Conservation (phyloP, 2,329 filamentous ascomycete species). For the Cercospora sojina region DNA sequence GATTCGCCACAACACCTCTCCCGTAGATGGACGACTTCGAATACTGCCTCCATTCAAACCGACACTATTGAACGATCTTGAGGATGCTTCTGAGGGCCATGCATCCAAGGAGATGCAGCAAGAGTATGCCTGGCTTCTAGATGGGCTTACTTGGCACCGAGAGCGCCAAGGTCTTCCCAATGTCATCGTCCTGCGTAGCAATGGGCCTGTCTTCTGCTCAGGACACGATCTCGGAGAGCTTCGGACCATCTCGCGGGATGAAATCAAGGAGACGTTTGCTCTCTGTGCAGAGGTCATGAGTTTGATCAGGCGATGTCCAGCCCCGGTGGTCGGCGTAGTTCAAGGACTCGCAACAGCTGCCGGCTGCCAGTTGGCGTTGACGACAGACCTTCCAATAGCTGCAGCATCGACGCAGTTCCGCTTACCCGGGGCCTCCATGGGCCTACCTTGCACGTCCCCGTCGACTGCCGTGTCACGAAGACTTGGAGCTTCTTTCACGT, state of each 20-base stretch:
- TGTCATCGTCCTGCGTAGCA: conserved; percentile 22
- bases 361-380: conserved; percentile 22
- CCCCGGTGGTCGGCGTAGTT: conserved; percentile 19
- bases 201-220: conserved; percentile 25
- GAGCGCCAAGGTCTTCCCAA: conserved; percentile 21
- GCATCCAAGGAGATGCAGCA: neutral
- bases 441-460: conserved; percentile 23
- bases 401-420: conserved; percentile 20
- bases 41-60: conserved; percentile 22
- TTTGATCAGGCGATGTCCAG: conserved; percentile 20
- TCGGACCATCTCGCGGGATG: conserved; percentile 14
- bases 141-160: conserved; percentile 13
- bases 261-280: conserved; percentile 21
- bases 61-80: conserved; percentile 15
- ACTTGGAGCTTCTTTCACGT: conserved; percentile 20
- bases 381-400: conserved; percentile 23
- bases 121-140: conserved; percentile 18
- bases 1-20: conserved; percentile 23
- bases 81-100: conserved; percentile 5
- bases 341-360: conserved; percentile 25
- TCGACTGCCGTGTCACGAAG: conserved; percentile 21
- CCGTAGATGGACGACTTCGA: conserved; percentile 18
- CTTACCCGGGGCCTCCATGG: conserved; percentile 23
- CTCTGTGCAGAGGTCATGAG: conserved; percentile 25
- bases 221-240: conserved; percentile 25